These are phyloP conservation scores for Tuber melanosporum DNA, from an alignment of 495 filamentous ascomycete species.

Conservation along the genomic window DNA sequence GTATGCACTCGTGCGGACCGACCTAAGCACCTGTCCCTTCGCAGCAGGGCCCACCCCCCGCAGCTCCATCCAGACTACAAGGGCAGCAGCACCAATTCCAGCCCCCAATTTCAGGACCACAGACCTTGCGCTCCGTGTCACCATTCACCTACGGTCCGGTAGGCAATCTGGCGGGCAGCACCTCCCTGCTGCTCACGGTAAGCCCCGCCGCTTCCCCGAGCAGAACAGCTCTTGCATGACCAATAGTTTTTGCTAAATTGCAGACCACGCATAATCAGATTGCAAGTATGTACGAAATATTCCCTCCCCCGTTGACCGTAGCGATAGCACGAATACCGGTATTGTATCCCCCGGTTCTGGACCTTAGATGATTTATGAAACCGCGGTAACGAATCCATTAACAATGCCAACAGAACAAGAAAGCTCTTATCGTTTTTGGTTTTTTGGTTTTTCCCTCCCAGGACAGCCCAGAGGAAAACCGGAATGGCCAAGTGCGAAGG, in stretches of 20 bases:
- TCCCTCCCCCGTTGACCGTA: background rate
- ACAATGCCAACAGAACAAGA: background rate
- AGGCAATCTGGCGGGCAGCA: background rate
- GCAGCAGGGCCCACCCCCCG: background rate
- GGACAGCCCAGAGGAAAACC: background rate
- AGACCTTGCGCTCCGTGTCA: background rate
- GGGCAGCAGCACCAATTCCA: background rate
- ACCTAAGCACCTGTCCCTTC: background rate
- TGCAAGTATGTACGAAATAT: background rate
- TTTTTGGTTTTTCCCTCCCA: too few species aligned
- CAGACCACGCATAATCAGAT: background rate
- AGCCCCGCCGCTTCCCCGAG: background rate
- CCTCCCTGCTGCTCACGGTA: background rate
- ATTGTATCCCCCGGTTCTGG: background rate
- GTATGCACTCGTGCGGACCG: background rate
- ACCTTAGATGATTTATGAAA: background rate
- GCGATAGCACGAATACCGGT: background rate
- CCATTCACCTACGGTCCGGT: background rate
- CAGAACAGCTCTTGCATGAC: background rate
- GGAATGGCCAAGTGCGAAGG: background rate
- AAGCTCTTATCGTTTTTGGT: background rate
- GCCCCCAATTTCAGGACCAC: background rate
- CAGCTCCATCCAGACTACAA: background rate
- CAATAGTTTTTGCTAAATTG: background rate
- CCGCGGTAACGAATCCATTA: background rate